phyloP scores from a whole-genome alignment of 225 moss, liverwort and hornwort species.

The Climacium dendroides region DNA sequence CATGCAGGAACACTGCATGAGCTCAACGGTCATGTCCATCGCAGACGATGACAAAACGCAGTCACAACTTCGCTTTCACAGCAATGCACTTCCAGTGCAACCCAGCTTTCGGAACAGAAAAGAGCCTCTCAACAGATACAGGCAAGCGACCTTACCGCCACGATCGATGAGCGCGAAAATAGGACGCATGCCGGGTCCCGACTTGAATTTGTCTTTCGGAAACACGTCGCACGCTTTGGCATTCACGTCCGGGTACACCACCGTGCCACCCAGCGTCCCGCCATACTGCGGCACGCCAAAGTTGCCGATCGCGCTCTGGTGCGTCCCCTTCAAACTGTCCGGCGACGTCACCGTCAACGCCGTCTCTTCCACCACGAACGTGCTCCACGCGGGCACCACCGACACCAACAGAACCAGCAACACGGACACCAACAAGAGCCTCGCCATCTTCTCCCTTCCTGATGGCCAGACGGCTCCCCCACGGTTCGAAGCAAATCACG shows the following conservation, averaged over 20 bases:
- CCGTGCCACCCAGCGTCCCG: slow-evolving; percentile 58
- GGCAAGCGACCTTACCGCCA: slow-evolving; percentile 24
- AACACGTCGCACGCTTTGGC: slow-evolving; percentile 23
- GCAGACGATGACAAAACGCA: neutral
- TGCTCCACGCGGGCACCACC: slow-evolving; percentile 16
- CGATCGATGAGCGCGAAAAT: slow-evolving; percentile 59
- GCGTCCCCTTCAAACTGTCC: slow-evolving; percentile 29
- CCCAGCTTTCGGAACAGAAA: neutral
- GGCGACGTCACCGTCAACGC: slow-evolving; percentile 57
- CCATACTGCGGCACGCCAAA: slow-evolving; percentile 90
- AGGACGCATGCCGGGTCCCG: slow-evolving; percentile 24
- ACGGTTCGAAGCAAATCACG: neutral
- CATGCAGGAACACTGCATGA: neutral
- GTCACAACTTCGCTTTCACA: neutral
- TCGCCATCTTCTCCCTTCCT: neutral
- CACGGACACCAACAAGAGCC: neutral
- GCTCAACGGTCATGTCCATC: neutral
- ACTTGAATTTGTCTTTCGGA: slow-evolving; percentile 13
- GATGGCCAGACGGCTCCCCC: neutral
- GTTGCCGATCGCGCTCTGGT: slow-evolving; percentile 78
- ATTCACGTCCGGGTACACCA: slow-evolving; percentile 34
- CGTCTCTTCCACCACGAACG: slow-evolving; percentile 66
- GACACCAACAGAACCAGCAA: neutral
- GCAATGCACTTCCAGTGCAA: neutral
- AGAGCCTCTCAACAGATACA: neutral